A percentile compares a stretch with the other conserved stretches of the same genome.
Evolutionary conservation across 306 rosid genomes (phyloP).

Genomic region (Castanea mollissima): DNA sequence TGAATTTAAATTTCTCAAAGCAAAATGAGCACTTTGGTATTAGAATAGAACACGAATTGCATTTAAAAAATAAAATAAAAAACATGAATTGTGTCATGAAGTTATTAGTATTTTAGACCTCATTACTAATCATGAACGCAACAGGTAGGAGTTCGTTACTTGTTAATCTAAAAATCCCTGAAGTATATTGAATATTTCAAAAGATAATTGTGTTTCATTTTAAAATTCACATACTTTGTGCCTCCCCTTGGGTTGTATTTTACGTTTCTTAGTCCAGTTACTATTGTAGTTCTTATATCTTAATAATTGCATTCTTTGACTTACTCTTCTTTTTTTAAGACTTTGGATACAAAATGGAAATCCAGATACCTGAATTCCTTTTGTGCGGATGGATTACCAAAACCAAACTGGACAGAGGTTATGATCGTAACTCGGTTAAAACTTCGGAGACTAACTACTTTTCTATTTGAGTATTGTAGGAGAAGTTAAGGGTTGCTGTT

Average conservation of each 20-base stretch:
- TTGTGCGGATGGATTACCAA: not conserved
- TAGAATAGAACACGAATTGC: too few relatives aligned
- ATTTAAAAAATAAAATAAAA: too few relatives aligned
- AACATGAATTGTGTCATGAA: too few relatives aligned
- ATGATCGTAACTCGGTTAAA: not conserved
- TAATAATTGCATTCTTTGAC: not conserved
- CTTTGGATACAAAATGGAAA: not conserved
- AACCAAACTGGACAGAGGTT: not conserved
- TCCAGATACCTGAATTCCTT: not conserved
- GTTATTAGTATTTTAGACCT: too few relatives aligned
- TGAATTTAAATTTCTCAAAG: not conserved
- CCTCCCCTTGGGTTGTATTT: not conserved
- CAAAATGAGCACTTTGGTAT: too few relatives aligned
- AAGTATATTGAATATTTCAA: not conserved
- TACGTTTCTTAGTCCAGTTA: not conserved
- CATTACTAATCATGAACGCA: too few relatives aligned
- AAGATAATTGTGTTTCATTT: not conserved
- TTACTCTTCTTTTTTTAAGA: not conserved
- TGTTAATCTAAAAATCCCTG: not conserved
- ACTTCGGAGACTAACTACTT: not conserved
- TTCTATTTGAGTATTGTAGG: slow-evolving; percentile 44
- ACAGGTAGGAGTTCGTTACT: too few relatives aligned
- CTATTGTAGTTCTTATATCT: not conserved
- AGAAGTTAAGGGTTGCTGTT: slow-evolving; percentile 74
- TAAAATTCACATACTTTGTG: not conserved